Percentiles rank a stretch among this genome's conserved stretches.
Conservation (phyloP, 2,329 filamentous ascomycete species). For the Lomentospora prolificans region DNA sequence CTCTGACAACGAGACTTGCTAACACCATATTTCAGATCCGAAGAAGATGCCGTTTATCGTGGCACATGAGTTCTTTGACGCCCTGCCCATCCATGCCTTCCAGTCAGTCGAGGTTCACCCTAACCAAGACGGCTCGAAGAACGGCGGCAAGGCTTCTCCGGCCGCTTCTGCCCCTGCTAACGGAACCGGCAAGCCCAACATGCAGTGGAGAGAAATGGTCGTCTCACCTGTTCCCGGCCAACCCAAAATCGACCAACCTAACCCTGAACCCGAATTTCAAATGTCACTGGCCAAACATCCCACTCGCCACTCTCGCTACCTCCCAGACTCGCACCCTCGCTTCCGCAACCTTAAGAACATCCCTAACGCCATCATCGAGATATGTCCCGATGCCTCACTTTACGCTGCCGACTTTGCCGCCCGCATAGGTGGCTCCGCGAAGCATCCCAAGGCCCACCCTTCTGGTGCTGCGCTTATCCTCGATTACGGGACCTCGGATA, state of each 20-base stretch:
- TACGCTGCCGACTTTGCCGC: slow-evolving; percentile 74
- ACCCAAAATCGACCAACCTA: slow-evolving; percentile 38
- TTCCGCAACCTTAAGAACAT: slow-evolving; percentile 65
- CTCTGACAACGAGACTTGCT: neutral
- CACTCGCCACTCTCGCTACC: slow-evolving; percentile 75
- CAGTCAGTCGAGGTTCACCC: slow-evolving; percentile 51
- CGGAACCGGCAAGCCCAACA: slow-evolving; percentile 16
- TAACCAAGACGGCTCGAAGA: slow-evolving; percentile 22
- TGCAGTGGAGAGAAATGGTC: slow-evolving; percentile 75
- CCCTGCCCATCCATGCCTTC: slow-evolving; percentile 91
- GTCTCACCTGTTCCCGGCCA: slow-evolving; percentile 58
- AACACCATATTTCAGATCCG: slow-evolving; percentile 32
- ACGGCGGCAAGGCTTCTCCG: slow-evolving; percentile 30
- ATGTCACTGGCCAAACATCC: slow-evolving; percentile 64
- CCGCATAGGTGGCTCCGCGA: slow-evolving; percentile 63
- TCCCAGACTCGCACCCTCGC: slow-evolving; percentile 71
- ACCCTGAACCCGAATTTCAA: slow-evolving; percentile 70
- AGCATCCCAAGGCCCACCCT: slow-evolving; percentile 47
- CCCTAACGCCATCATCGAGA: slow-evolving; percentile 67
- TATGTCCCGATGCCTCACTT: slow-evolving; percentile 77
- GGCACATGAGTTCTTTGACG: slow-evolving; percentile 97
- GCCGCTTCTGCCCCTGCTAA: slow-evolving; percentile 24
- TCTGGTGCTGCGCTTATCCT: slow-evolving; percentile 88
- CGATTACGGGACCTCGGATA: slow-evolving; percentile 77
- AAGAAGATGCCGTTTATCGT: slow-evolving; percentile 82